Conservation (phyloP, 306 rosid genomes). For the Quercus parvula region DNA sequence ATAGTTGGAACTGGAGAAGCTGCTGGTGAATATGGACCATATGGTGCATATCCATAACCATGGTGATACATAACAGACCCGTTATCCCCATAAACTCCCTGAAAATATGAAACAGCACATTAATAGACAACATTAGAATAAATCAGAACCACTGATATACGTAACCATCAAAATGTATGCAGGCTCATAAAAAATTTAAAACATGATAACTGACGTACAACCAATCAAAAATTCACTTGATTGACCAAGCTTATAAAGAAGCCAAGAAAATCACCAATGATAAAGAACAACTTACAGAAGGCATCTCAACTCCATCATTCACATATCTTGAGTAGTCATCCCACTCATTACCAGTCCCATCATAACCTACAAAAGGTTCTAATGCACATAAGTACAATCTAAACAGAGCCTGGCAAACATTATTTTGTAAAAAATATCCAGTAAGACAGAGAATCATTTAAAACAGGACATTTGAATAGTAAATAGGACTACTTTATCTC, state of each 20-base stretch:
- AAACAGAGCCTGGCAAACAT: background rate
- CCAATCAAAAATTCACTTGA: too few relatives aligned
- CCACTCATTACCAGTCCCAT: slow-evolving; percentile 70
- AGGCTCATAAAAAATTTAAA: background rate
- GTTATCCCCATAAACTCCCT: slow-evolving; percentile 93
- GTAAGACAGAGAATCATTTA: background rate
- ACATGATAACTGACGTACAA: background rate
- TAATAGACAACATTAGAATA: background rate
- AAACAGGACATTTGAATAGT: background rate
- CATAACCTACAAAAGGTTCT: slow-evolving; percentile 47
- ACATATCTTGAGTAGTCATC: slow-evolving; percentile 75
- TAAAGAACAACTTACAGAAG: slow-evolving; percentile 49
- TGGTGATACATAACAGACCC: slow-evolving; percentile 82
- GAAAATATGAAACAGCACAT: background rate
- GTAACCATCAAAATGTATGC: background rate
- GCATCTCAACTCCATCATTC: slow-evolving; percentile 81
- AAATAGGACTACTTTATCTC: background rate
- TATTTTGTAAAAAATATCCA: background rate
- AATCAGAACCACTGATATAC: background rate
- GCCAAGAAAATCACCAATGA: too few relatives aligned
- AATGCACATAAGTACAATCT: background rate
- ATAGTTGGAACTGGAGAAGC: slow-evolving; percentile 91
- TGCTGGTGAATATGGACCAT: slow-evolving; percentile 88
- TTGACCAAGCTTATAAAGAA: background rate
- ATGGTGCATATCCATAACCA: slow-evolving; percentile 88